phyloP scores from a whole-genome alignment of 169 alveolate genomes.

The Theileria sp. region DNA sequence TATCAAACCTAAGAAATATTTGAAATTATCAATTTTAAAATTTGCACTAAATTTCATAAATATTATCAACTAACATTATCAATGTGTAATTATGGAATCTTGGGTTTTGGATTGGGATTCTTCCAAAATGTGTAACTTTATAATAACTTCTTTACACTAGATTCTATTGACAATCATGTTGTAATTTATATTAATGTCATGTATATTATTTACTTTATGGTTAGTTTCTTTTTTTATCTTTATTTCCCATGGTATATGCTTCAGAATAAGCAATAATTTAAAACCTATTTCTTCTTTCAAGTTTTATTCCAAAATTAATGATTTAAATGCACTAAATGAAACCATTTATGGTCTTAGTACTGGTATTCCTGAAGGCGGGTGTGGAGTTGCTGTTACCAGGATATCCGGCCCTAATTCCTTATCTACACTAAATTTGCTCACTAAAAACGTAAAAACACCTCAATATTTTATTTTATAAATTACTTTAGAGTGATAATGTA shows the following conservation, averaged over 20 bases:
- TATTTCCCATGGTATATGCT: background rate
- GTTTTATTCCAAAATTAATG: background rate
- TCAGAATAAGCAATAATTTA: background rate
- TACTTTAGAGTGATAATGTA: background rate
- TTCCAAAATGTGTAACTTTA: background rate
- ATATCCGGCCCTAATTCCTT: constrained; percentile 51
- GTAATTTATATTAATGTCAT: background rate
- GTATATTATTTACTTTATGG: background rate
- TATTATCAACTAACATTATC: background rate
- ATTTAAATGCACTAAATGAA: constrained; percentile 1
- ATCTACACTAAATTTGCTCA: constrained; percentile 30
- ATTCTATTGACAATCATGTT: background rate
- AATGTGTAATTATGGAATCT: constrained; percentile 12
- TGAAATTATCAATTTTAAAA: constrained; percentile 37
- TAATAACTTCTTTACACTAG: background rate
- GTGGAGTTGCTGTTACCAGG: constrained; percentile 62
- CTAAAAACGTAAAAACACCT: background rate
- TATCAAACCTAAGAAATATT: constrained; percentile 49
- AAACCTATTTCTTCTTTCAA: background rate
- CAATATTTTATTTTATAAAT: background rate
- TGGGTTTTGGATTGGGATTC: constrained; percentile 5
- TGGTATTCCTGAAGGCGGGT: constrained; percentile 64
- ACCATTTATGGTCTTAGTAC: constrained; percentile 61
- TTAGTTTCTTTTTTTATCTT: background rate
- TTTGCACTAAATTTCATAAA: constrained; percentile 61